Percentiles rank a stretch among this genome's conserved stretches.
These are phyloP conservation scores for Fusarium napiforme DNA, from an alignment of 2,329 filamentous ascomycete species.

Conservation along the genomic window DNA sequence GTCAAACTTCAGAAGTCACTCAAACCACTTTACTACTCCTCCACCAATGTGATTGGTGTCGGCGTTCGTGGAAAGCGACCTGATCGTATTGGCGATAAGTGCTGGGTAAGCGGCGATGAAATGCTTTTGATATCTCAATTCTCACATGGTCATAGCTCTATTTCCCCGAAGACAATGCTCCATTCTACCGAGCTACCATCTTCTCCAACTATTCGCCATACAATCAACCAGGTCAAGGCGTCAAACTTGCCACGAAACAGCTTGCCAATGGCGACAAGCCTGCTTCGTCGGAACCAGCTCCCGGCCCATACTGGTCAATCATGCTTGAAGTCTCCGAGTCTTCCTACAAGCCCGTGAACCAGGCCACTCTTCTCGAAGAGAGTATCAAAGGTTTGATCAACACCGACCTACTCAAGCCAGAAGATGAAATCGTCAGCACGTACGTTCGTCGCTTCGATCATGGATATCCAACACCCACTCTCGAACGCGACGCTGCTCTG, in stretches of 20 bases:
- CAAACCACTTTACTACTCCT: slow-evolving; percentile 96
- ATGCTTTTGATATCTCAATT: rapidly evolving
- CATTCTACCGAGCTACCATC: slow-evolving; percentile 99
- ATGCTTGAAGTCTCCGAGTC: slow-evolving; percentile 99
- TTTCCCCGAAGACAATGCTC: slow-evolving; percentile 98
- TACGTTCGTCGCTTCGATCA: slow-evolving; percentile 98
- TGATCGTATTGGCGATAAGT: slow-evolving; percentile 98
- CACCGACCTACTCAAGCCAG: slow-evolving; percentile 91
- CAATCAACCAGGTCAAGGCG: slow-evolving; percentile 98
- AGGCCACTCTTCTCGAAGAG: slow-evolving; percentile 84
- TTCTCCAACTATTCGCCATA: slow-evolving; percentile 99
- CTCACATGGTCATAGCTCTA: slow-evolving; percentile 66
- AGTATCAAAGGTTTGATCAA: slow-evolving; percentile 96
- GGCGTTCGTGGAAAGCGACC: slow-evolving; percentile 91
- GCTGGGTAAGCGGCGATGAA: slow-evolving; percentile 69
- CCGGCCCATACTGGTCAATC: slow-evolving; percentile 98
- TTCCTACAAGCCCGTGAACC: slow-evolving; percentile 90
- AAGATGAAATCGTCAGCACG: slow-evolving; percentile 95
- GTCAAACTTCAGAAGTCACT: slow-evolving; percentile 73
- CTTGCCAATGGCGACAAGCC: slow-evolving; percentile 87
- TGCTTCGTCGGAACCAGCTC: slow-evolving; percentile 71
- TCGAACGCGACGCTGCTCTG: slow-evolving; percentile 95
- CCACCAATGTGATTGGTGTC: slow-evolving; percentile 96
- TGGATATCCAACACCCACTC: slow-evolving; percentile 93
- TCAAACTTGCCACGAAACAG: slow-evolving; percentile 87